Evolutionary conservation across 2,329 filamentous ascomycete genomes (phyloP), one percentile per base, ranked within the genome.

Genomic region (Aspergillus brasiliensis): DNA sequence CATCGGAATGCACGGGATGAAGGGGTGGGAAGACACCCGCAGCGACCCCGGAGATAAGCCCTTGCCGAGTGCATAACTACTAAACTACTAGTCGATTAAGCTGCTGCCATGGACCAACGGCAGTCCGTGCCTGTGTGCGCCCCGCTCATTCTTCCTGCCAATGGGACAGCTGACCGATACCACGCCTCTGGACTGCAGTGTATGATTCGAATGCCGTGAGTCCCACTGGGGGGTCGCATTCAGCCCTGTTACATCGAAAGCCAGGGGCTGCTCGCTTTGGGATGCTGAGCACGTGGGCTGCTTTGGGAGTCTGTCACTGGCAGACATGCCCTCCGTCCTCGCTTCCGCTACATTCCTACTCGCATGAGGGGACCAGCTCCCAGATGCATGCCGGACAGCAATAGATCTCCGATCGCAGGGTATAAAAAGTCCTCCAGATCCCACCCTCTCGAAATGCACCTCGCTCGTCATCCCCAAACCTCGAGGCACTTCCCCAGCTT

Each of bases 211-310:
- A 55, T 42, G 17, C 19, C 5, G 38, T 3, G 7, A 17, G 5
- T 27, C 38, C 31, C 52, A 21, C 51, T 38, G 23, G 2, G 37
- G 7, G 15, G 10, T 42, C 21, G 23, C 4, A 40, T 27, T 44
- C 49, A 55, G 40, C 52, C 27, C 23, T 21, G 40, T 25, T 38
- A 21, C 31, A 2, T 23, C 49, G 2, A n/a, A n/a, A 4, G n/a
- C 13, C 15, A 15, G 3, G 10, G 15, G 10, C 51, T 38, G 4
- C 34, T 54, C 51, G 27, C 40, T 25, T 55, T 55, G 38, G 52
- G 52, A 55, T 46, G 34, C 10, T 19, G 38, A 19, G 52, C 52
- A 55, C 52, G 52, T 55, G 38, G 38, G 38, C 52, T 44, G 8
- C n/a, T 17, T 2, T 5, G n/a, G n/a, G 37, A 5, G 5, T n/a